Conservation (phyloP, 2,329 filamentous ascomycete species). For the Trichoderma brevicompactum region DNA sequence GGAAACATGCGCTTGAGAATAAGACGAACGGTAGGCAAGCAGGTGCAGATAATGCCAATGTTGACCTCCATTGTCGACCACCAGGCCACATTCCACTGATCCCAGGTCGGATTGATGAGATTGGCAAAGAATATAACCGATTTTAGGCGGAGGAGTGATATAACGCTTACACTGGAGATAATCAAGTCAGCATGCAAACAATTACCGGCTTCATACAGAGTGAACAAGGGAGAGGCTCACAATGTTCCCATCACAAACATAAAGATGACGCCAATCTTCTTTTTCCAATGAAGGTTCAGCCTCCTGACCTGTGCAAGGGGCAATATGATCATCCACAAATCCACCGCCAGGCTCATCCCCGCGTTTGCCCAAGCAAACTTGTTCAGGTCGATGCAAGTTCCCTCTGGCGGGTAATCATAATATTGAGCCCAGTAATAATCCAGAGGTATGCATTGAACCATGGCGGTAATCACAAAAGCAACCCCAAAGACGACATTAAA, state of each 20-base stretch:
- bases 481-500: conserved; percentile 41
- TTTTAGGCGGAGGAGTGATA: conserved; percentile 40
- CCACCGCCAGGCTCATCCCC: conserved; percentile 47
- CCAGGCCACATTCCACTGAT: conserved; percentile 38
- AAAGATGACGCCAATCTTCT: conserved; percentile 48
- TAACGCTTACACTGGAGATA: conserved; percentile 37
- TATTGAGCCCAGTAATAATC: conserved; percentile 49
- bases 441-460: conserved; percentile 48
- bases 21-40: conserved; percentile 41
- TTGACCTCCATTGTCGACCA: conserved; percentile 46
- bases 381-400: conserved; percentile 48
- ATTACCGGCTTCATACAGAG: neutral
- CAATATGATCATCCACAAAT: conserved; percentile 49
- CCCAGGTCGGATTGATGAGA: conserved; percentile 40
- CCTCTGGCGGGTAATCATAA: conserved; percentile 44
- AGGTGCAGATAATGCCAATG: conserved; percentile 45
- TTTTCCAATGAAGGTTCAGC: conserved; percentile 45
- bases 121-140: conserved; percentile 38
- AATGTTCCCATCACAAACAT: conserved; percentile 52
- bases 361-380: conserved; percentile 50
- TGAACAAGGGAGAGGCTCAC: conserved; percentile 34
- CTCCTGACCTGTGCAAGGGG: conserved; percentile 45
- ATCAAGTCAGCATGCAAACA: neutral
- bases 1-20: conserved; percentile 39
- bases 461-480: conserved; percentile 40